Base-by-base conservation (phyloP, 768 basidiomycete genomes). In the Amanita thiersii region DNA sequence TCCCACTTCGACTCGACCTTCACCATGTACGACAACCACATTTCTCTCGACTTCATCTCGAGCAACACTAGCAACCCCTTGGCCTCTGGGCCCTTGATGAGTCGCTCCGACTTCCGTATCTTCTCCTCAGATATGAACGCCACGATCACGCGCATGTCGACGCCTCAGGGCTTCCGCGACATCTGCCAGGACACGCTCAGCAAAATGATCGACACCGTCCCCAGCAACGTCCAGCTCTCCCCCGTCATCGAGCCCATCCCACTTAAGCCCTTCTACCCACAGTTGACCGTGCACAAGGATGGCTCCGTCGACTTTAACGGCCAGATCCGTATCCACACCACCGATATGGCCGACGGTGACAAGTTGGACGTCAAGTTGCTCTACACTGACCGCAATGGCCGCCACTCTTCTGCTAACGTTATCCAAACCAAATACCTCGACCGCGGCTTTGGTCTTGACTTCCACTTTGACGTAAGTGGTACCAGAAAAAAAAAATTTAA, bases 1-100 rank as follows among this genome's bases (percentile, higher is more conserved):
- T 2, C 19, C 17, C 39, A 40, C 30, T 40, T 32, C n/a, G 39
- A 40, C 29, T 40, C 39, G 12, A 40, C 39, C 28, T 40, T 40
- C 30, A 30, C 28, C 5, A n/a, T 40, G 0, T 40, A 30, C 30
- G 39, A 40, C 30, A 40, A 30, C 28, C 29, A 32, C 20, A 9
- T 40, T 14, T n/a, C 39, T 40, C 29, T 40, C 5, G 39, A 40
- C 14, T 40, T 30, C 29, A 40, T 40, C 21, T 40, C 28, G 6
- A 21, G 12, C 11, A 40, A 40, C 18, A 40, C 29, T 28, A 40
- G 29, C 29, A 40, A 40, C 29, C 39, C 39, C 3, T 30, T 40
- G 18, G 39, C 19, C 12, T 15, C 29, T 7, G 39, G 39, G 2
- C 29, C 29, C 17, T n/a, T n/a, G 14, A 21, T 32, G 39, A 29